Base-by-base conservation (phyloP, 495 filamentous ascomycete genomes). In the Penicillium odoratum region DNA sequence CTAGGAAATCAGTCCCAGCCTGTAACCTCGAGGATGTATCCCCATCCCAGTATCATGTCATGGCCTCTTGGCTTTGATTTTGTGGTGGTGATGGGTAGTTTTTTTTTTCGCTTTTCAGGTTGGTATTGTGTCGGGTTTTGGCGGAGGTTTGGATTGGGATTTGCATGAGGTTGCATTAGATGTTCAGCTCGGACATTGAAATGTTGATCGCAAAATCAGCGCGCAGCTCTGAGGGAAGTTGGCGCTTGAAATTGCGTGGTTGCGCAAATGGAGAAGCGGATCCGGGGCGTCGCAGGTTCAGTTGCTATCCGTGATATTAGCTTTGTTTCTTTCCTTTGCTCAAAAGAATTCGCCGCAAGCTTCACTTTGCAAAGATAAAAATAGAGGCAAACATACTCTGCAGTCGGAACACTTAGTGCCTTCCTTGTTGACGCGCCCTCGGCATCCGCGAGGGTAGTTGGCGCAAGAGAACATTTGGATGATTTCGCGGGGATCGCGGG, bases 371-470 rank as follows among this genome's bases (percentile, higher is more conserved):
- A 21, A 8, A 11, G 44, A 28, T 1, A 44, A 43, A 21, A 30
- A n/a, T n/a, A n/a, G 40, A 11, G 34, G 7, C 16, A 36, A 18
- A 76, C 78, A 57, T 78, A 80, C 78, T 45, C 73, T 68, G 55
- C 78, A 80, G 64, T 80, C 78, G 15, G 67, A 61, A 66, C 78
- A 80, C 61, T 78, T 78, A 25, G 70, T 70, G 36, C 76, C 76
- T 51, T 68, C 53, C 42, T 66, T 65, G 61, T 78, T 79, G 57
- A 69, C 74, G 43, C 78, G 78, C 57, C 78, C 78, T 59, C 78
- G 78, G 64, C 78, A 80, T 25, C 78, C 78, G 36, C 78, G 78
- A 52, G 76, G 76, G 52, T 80, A 78, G 60, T 80, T 80, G 52
- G 74, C 72, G 70, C 78, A 80, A 11, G 78, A 80, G 67, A 72